Evolutionary conservation across 129 eudicot species (phyloP), one percentile per base, ranked within the genome.

Genomic region (Ambrosia artemisiifolia): DNA sequence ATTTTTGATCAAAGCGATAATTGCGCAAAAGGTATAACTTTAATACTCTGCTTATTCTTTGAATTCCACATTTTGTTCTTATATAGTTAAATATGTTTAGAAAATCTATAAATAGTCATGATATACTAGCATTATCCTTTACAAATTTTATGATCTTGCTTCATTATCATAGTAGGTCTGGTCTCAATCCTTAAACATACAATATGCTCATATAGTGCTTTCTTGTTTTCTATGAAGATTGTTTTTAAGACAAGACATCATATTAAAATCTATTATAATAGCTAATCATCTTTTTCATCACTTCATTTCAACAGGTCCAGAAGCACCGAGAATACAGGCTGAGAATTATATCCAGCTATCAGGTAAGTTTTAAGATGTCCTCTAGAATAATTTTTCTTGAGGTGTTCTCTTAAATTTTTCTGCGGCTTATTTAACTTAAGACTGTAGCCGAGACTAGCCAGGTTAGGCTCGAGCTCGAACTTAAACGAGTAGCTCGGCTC

Each of bases 271-370:
- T 56, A 42, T 38, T 42, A 56, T 35, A 20, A 67, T 70, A 51
- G 55, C 68, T 61, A 71, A 62, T 75, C 35, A 16, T 33, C 36
- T 65, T 14, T 73, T 77, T 72, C 46, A 28, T 69, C 17, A 67
- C 81, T 60, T 33, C 40, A 42, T 63, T 65, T 57, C 34, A 83
- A 87, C 89, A 92, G 98, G 77, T 85, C 57, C 88, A 88, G 84
- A 81, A 70, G 88, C 95, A 87, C 79, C 83, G 79, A 57, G 91
- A 87, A 64, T 92, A 92, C 84, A 79, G 94, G 63, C 85, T 80
- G 80, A 92, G 78, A 81, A 92, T 92, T 54, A 83, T 79, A 80
- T 81, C 94, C 55, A 87, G 85, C 79, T 92, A 92, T 80, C 94
- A 92, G 98, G 96, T 87, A 82, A 62, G 18, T 9, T 78, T 69